These are phyloP conservation scores for Ramaria sp. DNA, from an alignment of 768 basidiomycete species.

Conservation along the genomic window DNA sequence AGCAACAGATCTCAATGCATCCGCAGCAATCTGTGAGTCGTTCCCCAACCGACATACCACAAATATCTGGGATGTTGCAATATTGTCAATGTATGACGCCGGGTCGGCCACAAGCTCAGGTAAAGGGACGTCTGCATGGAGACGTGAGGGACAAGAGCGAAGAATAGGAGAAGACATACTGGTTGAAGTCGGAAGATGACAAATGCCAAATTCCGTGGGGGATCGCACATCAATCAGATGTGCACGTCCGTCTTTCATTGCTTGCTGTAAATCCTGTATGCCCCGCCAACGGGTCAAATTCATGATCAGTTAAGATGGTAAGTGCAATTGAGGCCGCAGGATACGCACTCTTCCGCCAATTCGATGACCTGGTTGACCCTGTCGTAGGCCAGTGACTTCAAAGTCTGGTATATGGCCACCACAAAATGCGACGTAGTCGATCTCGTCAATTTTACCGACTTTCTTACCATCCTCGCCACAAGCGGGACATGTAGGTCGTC, in stretches of 20 bases:
- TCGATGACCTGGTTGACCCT: constrained; percentile 26
- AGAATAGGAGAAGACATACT: constrained; percentile 36
- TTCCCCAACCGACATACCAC: constrained; percentile 86
- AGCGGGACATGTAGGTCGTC: constrained; percentile 60
- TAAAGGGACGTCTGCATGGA: constrained; percentile 59
- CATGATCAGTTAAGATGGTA: constrained; percentile 1
- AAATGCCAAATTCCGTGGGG: constrained; percentile 75
- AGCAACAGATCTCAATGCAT: constrained; percentile 32
- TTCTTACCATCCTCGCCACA: constrained; percentile 50
- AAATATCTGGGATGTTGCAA: constrained; percentile 26
- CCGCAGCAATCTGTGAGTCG: constrained; percentile 83
- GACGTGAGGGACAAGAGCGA: not conserved
- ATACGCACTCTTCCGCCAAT: constrained; percentile 32
- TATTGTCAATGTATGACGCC: constrained; percentile 23
- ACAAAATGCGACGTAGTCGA: constrained; percentile 82
- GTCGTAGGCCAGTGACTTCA: constrained; percentile 40
- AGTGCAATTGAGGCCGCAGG: not conserved
- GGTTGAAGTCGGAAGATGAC: constrained; percentile 59
- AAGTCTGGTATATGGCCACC: constrained; percentile 63
- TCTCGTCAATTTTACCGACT: constrained; percentile 37
- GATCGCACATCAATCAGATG: constrained; percentile 73
- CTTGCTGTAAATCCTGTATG: constrained; percentile 38
- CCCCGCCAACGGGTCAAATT: too few species aligned
- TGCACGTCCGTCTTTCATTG: constrained; percentile 19
- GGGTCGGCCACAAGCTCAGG: constrained; percentile 54